Conservation (phyloP, 163 green algal genomes). For the Scenedesmus sp. region DNA sequence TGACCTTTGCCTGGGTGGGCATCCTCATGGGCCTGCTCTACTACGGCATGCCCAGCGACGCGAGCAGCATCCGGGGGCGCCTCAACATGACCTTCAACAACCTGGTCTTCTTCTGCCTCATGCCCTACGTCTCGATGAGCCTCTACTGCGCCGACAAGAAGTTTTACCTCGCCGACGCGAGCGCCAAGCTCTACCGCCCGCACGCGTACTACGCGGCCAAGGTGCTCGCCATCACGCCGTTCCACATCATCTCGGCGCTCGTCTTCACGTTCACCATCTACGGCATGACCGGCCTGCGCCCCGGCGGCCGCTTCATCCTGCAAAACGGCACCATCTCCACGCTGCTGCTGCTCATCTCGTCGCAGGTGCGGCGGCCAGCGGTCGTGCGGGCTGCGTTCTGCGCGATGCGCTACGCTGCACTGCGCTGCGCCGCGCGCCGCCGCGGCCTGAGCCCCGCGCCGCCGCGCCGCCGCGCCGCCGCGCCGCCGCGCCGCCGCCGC, state of each 20-base stretch:
- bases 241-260: slow-evolving; percentile 46
- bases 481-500: neutral
- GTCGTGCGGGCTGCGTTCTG: neutral
- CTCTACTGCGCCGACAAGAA: slow-evolving; percentile 52
- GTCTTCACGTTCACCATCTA: slow-evolving; percentile 52
- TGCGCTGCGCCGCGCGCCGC: too few relatives aligned
- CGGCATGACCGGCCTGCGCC: slow-evolving; percentile 45
- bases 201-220: slow-evolving; percentile 44
- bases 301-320: neutral
- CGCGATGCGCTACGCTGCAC: neutral
- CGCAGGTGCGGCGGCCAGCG: slow-evolving; percentile 41
- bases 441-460: too few relatives aligned
- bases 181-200: slow-evolving; percentile 35
- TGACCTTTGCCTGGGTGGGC: slow-evolving; percentile 62
- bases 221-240: slow-evolving; percentile 42
- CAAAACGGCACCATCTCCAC: slow-evolving; percentile 7
- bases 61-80: slow-evolving; percentile 19
- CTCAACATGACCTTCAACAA: slow-evolving; percentile 50
- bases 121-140: slow-evolving; percentile 55
- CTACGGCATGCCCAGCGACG: slow-evolving; percentile 41
- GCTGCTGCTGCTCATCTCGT: slow-evolving; percentile 59
- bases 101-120: slow-evolving; percentile 47
- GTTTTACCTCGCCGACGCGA: slow-evolving; percentile 51
- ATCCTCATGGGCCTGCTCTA: slow-evolving; percentile 56
- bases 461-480: neutral